These are phyloP conservation scores for Stemphylium vesicarium DNA, from an alignment of 2,329 filamentous ascomycete genomes.

Conservation along the genomic window DNA sequence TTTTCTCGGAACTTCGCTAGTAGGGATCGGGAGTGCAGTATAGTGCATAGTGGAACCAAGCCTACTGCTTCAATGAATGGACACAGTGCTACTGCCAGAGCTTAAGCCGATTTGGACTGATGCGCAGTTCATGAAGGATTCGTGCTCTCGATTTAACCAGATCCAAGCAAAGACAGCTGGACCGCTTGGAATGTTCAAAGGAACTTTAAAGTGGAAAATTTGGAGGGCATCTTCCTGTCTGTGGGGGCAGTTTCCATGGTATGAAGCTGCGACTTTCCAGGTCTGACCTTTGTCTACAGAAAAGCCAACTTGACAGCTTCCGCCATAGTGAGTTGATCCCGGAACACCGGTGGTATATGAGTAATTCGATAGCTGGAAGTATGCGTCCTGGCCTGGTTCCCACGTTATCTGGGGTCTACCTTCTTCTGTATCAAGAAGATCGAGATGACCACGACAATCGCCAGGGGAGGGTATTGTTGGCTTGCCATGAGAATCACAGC, in stretches of 20 bases:
- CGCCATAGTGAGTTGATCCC: constrained; percentile 45
- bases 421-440: constrained; percentile 49
- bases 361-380: constrained; percentile 36
- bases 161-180: constrained; percentile 53
- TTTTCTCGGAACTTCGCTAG: not conserved
- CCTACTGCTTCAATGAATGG: constrained; percentile 1
- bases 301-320: constrained; percentile 54
- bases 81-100: constrained; percentile 5
- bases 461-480: constrained; percentile 28
- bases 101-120: constrained; percentile 46
- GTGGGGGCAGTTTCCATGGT: constrained; percentile 54
- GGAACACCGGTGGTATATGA: constrained; percentile 17
- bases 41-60: not conserved
- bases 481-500: constrained; percentile 42
- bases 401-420: constrained; percentile 48
- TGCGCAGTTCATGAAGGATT: constrained; percentile 55
- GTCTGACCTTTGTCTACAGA: constrained; percentile 50
- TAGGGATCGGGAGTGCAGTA: constrained; percentile 2
- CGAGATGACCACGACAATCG: constrained; percentile 51
- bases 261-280: constrained; percentile 52
- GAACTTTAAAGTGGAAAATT: constrained; percentile 52
- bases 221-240: constrained; percentile 45
- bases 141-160: constrained; percentile 56
- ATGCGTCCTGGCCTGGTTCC: constrained; percentile 47
- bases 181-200: constrained; percentile 48